These are phyloP conservation scores for Myriangium duriaei DNA, from an alignment of 2,329 filamentous ascomycete genomes.

Conservation along the genomic window DNA sequence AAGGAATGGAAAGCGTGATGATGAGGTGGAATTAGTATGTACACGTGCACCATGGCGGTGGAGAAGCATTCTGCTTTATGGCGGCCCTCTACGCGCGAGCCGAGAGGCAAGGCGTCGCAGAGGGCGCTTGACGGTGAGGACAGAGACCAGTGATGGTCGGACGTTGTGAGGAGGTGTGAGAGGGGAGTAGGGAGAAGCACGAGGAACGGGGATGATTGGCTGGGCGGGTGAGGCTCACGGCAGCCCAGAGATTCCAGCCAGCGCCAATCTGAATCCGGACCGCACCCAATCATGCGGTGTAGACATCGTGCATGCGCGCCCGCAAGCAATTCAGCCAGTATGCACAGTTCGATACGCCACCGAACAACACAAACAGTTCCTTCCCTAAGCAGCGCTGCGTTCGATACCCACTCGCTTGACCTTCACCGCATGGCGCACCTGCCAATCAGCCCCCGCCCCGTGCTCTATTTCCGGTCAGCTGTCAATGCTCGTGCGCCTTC, in stretches of 20 bases:
- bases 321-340: no score
- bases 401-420: no score
- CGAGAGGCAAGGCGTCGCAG: not conserved
- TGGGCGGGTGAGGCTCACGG: no score
- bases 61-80: not conserved
- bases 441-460: no score
- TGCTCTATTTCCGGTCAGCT: not conserved
- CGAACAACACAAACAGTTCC: no score
- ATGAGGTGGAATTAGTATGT: no score
- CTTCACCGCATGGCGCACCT: no score
- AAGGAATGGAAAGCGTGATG: no score
- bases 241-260: not conserved
- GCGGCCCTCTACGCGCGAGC: not conserved
- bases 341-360: no score
- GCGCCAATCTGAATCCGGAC: constrained; percentile 3
- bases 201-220: not conserved
- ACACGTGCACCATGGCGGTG: not conserved
- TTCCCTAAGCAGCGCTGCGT: no score
- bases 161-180: not conserved
- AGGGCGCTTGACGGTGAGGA: not conserved
- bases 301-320: no score
- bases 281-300: constrained; percentile 5
- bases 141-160: not conserved
- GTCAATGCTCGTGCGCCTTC: not conserved
- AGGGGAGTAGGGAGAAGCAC: not conserved